A percentile compares a stretch with the other conserved stretches of the same genome.
Conservation (phyloP, 208 protist species). For the Crithidia brevicula region DNA sequence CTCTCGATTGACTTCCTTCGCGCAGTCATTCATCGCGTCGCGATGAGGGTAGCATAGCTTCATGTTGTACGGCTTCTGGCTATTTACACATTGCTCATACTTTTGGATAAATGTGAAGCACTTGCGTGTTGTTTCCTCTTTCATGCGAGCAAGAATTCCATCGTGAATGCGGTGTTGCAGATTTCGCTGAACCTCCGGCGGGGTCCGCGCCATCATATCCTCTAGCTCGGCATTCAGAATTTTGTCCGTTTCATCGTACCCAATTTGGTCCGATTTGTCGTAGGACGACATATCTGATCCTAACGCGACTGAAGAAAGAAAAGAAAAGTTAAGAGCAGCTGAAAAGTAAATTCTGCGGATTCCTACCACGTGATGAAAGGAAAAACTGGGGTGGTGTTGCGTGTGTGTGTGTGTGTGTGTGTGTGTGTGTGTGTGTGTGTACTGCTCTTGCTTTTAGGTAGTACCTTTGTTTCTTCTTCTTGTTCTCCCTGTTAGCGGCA, state of each 20-base stretch:
- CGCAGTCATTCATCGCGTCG: constrained; percentile 88
- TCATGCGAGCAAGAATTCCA: constrained; percentile 86
- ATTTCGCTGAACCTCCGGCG: constrained; percentile 63
- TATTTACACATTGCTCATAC: constrained; percentile 81
- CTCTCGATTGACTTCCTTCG: constrained; percentile 80
- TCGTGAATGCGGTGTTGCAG: constrained; percentile 89
- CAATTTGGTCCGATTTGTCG: constrained; percentile 85
- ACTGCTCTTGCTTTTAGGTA: no score
- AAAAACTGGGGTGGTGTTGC: no score
- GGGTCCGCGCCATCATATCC: constrained; percentile 70
- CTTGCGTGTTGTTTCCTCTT: constrained; percentile 82
- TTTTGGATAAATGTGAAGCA: constrained; percentile 81
- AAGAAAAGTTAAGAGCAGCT: neutral
- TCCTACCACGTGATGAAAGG: neutral
- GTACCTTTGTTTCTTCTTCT: no score
- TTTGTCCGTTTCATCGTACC: constrained; percentile 80
- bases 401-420: no score
- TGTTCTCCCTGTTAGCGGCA: no score
- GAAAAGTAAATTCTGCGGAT: neutral
- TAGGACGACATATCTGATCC: constrained; percentile 63
- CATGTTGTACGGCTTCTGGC: constrained; percentile 58
- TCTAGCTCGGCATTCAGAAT: constrained; percentile 80
- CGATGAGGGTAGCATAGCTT: constrained; percentile 77
- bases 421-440: no score
- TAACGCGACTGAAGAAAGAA: neutral